phyloP scores from a whole-genome alignment of 2,329 filamentous ascomycete species.

The Alternaria sp. region DNA sequence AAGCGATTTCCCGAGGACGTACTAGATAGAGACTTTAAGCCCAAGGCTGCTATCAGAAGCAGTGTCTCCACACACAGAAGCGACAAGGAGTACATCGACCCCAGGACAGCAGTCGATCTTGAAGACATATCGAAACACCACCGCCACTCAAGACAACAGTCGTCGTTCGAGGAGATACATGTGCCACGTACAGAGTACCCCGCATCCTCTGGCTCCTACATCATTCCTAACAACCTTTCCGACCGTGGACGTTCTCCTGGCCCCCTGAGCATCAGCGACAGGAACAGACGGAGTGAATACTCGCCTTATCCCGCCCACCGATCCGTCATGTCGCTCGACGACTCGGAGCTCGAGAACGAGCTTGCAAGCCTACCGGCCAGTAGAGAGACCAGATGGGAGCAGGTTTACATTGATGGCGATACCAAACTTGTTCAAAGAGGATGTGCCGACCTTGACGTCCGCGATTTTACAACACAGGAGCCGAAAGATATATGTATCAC shows the following conservation, averaged over 20 bases:
- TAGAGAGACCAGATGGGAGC: constrained; percentile 50
- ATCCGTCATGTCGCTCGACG: constrained; percentile 52
- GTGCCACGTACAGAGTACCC: constrained; percentile 56
- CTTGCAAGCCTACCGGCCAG: constrained; percentile 46
- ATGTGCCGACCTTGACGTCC: constrained; percentile 41
- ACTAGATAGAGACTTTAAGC: constrained; percentile 23
- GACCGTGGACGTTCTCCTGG: constrained; percentile 39
- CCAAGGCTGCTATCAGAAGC: constrained; percentile 35
- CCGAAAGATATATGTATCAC: constrained; percentile 49
- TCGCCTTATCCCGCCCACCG: constrained; percentile 47
- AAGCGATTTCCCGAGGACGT: constrained; percentile 41
- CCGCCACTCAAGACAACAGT: constrained; percentile 37
- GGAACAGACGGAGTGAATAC: constrained; percentile 48
- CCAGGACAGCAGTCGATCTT: constrained; percentile 54
- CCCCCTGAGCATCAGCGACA: constrained; percentile 28
- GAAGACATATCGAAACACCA: constrained; percentile 54
- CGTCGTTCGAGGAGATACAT: constrained; percentile 44
- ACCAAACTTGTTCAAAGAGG: constrained; percentile 49
- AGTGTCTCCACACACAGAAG: constrained; percentile 54
- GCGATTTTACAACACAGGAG: constrained; percentile 46
- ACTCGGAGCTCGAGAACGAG: constrained; percentile 51
- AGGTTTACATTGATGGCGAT: constrained; percentile 52
- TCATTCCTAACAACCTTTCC: constrained; percentile 43
- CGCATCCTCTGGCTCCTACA: constrained; percentile 56
- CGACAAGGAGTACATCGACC: constrained; percentile 60